These are phyloP conservation scores for Solidago caesia DNA, from an alignment of 129 eudicot species.

Conservation along the genomic window DNA sequence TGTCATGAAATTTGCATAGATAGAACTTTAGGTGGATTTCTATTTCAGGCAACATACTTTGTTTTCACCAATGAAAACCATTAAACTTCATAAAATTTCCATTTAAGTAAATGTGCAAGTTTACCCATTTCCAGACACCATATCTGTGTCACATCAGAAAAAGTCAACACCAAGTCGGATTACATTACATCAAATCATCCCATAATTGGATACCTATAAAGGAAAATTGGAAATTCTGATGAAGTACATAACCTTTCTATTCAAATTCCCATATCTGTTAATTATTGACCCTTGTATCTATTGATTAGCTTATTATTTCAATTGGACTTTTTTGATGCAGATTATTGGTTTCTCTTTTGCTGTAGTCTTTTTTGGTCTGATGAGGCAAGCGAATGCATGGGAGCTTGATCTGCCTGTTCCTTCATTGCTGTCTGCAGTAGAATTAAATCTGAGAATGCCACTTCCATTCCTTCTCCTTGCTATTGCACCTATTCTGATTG, in stretches of 20 bases:
- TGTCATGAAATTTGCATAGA: background rate
- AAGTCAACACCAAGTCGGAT: no score
- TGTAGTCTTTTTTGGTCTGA: conserved; percentile 77
- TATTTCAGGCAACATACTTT: no score
- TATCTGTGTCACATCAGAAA: no score
- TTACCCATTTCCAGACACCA: no score
- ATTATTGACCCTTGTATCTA: conserved; percentile 6
- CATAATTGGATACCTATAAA: no score
- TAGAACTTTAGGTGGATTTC: no score
- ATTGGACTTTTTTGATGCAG: conserved; percentile 48
- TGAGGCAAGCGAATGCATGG: conserved; percentile 97
- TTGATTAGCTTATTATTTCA: conserved; percentile 23
- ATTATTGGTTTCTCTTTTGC: conserved; percentile 74
- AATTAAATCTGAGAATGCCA: conserved; percentile 73
- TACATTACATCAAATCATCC: no score
- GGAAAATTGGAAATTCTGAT: no score
- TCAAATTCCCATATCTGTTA: background rate
- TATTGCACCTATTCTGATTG: conserved; percentile 51
- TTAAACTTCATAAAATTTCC: no score
- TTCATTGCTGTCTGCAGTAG: conserved; percentile 77
- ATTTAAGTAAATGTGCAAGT: no score
- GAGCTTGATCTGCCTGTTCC: conserved; percentile 85
- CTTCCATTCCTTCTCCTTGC: conserved; percentile 56
- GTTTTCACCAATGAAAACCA: no score
- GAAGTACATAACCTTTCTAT: no score